Percentiles rank a stretch among this genome's conserved stretches.
Evolutionary conservation across 2,329 filamentous ascomycete genomes (phyloP).

Genomic region (Dendrostoma leiphaemia): DNA sequence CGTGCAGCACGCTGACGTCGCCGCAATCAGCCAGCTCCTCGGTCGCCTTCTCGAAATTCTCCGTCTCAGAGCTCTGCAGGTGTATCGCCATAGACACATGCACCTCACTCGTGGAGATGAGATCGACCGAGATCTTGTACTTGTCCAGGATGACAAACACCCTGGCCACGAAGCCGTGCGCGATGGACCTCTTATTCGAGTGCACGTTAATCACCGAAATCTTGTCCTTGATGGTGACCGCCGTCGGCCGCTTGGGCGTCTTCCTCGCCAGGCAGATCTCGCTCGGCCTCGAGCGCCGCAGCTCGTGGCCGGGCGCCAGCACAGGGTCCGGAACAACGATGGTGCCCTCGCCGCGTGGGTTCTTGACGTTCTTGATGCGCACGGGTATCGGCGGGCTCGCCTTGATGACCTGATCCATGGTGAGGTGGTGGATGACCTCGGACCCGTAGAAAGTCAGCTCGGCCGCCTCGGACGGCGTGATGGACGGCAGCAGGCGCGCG

Average conservation of each 20-base stretch:
- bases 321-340: conserved; percentile 76
- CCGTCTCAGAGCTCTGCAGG: conserved; percentile 64
- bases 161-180: conserved; percentile 91
- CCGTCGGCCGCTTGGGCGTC: conserved; percentile 73
- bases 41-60: conserved; percentile 65
- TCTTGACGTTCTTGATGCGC: conserved; percentile 90
- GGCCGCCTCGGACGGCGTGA: conserved; percentile 92
- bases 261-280: conserved; percentile 39
- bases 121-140: conserved; percentile 84
- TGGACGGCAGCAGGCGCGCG: conserved; percentile 80
- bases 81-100: conserved; percentile 98
- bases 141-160: conserved; percentile 91
- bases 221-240: conserved; percentile 95
- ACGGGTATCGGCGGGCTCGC: conserved; percentile 77
- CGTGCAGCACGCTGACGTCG: conserved; percentile 82
- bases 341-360: conserved; percentile 74
- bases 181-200: conserved; percentile 93
- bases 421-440: conserved; percentile 97
- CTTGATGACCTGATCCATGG: conserved; percentile 94
- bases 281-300: conserved; percentile 48
- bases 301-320: conserved; percentile 55
- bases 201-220: conserved; percentile 98
- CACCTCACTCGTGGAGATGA: conserved; percentile 95
- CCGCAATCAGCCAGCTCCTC: conserved; percentile 77
- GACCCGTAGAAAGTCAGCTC: conserved; percentile 93